Base-by-base conservation (phyloP, 139 green algal genomes). In the Asterochloris erici region DNA sequence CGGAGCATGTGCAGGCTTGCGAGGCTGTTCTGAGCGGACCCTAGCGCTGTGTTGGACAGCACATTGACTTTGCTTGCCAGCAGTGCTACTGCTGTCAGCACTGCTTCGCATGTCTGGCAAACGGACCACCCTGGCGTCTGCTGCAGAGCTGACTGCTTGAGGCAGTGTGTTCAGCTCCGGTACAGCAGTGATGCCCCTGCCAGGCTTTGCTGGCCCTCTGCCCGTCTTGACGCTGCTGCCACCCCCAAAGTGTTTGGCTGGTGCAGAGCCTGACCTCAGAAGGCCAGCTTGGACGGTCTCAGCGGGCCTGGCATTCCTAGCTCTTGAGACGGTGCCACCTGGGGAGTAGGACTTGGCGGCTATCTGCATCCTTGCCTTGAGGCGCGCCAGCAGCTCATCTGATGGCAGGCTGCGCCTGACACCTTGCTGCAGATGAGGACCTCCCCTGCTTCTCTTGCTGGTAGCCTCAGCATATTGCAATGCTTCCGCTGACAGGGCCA, bases 91-190 rank as follows among this genome's bases (percentile, higher is more conserved):
- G 23, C 71, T 60, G 14, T 28, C 71, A 77, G 23, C 71, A 29
- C 38, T 54, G 38, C 38, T 54, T 6, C 6, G 38, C 38, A 54
- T 54, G 66, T 26, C 23, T 73, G 38, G 38, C 38, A 54, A 54
- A 54, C 4, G 38, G 76, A 61, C 68, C 47, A 80, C 76, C 76
- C 68, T 80, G 76, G 60, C 76, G 54, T n/a, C 68, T n/a, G 76
- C 24, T 80, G 76, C 68, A 14, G 76, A 54, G 38, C 38, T 54
- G 38, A 54, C 38, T 54, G 38, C 38, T 6, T 54, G 38, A 6
- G 38, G 38, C 38, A 54, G 38, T 54, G 2, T 54, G 38, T 6
- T 54, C 38, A 54, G 38, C 38, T 54, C 38, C 6, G 38, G 38
- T 6, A 54, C 76, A 70, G 76, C 24, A 70, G 76, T 12, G 29